Conservation (phyloP, 768 basidiomycete genomes). For the Termitomyces bulborhizus region DNA sequence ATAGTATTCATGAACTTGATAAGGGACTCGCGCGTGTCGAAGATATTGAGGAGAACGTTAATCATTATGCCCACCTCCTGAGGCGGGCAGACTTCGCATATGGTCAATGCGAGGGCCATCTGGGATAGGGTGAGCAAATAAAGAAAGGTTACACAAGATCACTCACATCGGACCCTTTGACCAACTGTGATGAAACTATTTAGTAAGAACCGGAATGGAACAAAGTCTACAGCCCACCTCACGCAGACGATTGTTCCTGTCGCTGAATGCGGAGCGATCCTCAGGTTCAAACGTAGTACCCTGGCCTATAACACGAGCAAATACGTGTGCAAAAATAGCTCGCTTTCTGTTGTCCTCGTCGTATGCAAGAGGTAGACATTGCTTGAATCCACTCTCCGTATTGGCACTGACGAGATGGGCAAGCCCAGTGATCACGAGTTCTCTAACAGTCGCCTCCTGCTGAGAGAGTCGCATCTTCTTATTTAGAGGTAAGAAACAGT, state of each 20-base stretch:
- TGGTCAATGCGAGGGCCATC: conserved; percentile 78
- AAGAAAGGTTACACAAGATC: not conserved
- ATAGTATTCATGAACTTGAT: conserved; percentile 74
- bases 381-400: conserved; percentile 83
- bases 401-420: conserved; percentile 80
- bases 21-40: conserved; percentile 70
- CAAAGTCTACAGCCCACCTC: conserved; percentile 37
- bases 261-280: conserved; percentile 40
- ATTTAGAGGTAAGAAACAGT: not conserved
- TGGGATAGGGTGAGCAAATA: conserved; percentile 19
- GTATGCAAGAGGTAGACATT: conserved; percentile 76
- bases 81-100: conserved; percentile 81
- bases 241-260: conserved; percentile 46
- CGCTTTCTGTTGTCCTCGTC: conserved; percentile 64
- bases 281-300: conserved; percentile 72
- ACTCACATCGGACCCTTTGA: conserved; percentile 68
- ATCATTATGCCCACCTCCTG: conserved; percentile 80
- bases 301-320: conserved; percentile 73
- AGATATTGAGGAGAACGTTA: conserved; percentile 78
- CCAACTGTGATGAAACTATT: conserved; percentile 38
- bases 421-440: conserved; percentile 74
- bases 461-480: conserved; percentile 40
- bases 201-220: not conserved
- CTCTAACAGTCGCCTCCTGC: conserved; percentile 58
- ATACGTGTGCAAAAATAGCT: conserved; percentile 78